Percentiles rank a stretch among this genome's conserved stretches.
phyloP scores from a whole-genome alignment of 371 early-diverging fungal genomes.

The Catenaria anguillulae region DNA sequence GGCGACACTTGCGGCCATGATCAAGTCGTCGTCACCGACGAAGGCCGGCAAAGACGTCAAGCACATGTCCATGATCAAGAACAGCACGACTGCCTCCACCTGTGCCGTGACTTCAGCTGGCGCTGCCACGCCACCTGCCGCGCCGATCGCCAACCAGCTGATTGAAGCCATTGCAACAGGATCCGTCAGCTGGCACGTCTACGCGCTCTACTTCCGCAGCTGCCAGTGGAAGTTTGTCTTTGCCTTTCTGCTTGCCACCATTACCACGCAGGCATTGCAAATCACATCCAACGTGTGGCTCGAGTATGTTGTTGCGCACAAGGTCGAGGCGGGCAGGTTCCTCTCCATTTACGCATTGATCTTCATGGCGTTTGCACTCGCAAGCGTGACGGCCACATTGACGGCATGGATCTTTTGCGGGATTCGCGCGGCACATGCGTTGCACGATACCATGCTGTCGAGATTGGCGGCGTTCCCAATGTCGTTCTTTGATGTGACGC shows the following conservation, averaged over 20 bases:
- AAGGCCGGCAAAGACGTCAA: too few species aligned
- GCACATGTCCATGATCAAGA: too few species aligned
- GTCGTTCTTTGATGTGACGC: slow-evolving; percentile 58
- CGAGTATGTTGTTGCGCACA: slow-evolving; percentile 48
- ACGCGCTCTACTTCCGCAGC: slow-evolving; percentile 56
- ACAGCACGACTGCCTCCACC: too few species aligned
- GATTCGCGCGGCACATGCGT: slow-evolving; percentile 47
- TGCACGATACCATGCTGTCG: slow-evolving; percentile 43
- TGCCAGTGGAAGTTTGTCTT: slow-evolving; percentile 43
- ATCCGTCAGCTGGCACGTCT: slow-evolving; percentile 50
- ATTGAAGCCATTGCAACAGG: slow-evolving; percentile 66
- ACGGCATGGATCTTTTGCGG: slow-evolving; percentile 69
- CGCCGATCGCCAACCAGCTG: slow-evolving; percentile 28
- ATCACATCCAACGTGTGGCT: slow-evolving; percentile 52
- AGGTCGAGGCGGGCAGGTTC: slow-evolving; percentile 27
- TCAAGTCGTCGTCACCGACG: too few species aligned
- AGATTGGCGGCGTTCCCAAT: slow-evolving; percentile 21
- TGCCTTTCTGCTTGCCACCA: slow-evolving; percentile 26
- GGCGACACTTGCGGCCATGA: too few species aligned
- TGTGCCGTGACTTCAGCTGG: too few species aligned
- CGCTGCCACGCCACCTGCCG: slow-evolving; percentile 6
- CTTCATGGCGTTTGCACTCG: slow-evolving; percentile 47
- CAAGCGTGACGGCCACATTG: slow-evolving; percentile 50
- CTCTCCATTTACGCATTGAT: slow-evolving; percentile 63
- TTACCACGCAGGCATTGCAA: slow-evolving; percentile 15